phyloP scores from a whole-genome alignment of 768 basidiomycete genomes.

The Podaxis carcinomalis region DNA sequence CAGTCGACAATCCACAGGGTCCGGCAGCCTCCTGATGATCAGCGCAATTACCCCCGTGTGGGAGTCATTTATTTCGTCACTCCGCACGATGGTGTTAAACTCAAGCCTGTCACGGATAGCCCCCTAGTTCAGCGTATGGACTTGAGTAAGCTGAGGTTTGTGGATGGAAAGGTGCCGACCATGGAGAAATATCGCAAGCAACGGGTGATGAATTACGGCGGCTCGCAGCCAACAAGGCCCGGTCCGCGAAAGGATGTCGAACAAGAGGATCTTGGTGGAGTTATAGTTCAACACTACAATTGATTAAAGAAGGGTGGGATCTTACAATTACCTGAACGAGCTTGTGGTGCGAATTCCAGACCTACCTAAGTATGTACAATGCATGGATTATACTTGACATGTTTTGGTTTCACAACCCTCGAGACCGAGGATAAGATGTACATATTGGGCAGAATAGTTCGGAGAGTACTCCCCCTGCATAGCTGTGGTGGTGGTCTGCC shows the following conservation, averaged over 20 bases:
- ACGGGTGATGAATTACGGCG: neutral
- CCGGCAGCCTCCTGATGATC: slow-evolving; percentile 44
- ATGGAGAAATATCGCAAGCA: neutral
- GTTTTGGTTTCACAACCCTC: too few relatives aligned
- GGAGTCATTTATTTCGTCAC: slow-evolving; percentile 44
- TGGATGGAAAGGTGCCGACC: neutral
- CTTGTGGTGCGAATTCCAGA: too few relatives aligned
- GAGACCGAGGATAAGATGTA: too few relatives aligned
- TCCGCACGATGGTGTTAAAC: slow-evolving; percentile 36
- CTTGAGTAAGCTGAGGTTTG: neutral
- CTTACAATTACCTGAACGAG: too few relatives aligned
- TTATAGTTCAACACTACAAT: slow-evolving; percentile 2
- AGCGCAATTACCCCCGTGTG: slow-evolving; percentile 37
- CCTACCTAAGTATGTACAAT: too few relatives aligned
- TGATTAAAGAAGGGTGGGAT: neutral
- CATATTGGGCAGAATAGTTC: too few relatives aligned
- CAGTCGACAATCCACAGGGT: slow-evolving; percentile 45
- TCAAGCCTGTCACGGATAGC: slow-evolving; percentile 35
- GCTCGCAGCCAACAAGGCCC: neutral
- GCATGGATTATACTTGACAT: too few relatives aligned
- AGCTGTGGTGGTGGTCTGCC: too few relatives aligned
- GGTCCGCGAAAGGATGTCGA: neutral
- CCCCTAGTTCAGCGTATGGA: slow-evolving; percentile 31
- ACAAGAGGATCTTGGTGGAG: neutral
- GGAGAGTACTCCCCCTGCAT: too few relatives aligned